Percentiles rank a stretch among this genome's conserved stretches.
These are phyloP conservation scores for Candida saitoana DNA, from an alignment of 805 yeast genomes.

Conservation along the genomic window DNA sequence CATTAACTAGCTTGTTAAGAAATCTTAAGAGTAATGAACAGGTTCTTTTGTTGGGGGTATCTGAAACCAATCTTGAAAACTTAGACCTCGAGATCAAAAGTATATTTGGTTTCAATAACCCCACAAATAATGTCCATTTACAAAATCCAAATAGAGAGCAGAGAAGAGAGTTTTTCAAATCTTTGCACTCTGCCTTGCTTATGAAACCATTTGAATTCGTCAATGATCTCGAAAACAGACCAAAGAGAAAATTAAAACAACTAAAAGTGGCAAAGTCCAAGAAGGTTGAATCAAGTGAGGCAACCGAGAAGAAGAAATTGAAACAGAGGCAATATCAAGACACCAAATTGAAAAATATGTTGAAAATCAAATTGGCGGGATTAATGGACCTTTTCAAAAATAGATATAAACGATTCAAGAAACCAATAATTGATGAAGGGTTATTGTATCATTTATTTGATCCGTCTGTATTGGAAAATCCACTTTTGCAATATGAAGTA, in stretches of 20 bases:
- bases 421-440: constrained; percentile 82
- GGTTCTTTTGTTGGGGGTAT: constrained; percentile 68
- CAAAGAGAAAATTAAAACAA: constrained; percentile 43
- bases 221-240: constrained; percentile 59
- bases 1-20: constrained; percentile 65
- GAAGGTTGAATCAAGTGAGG: constrained; percentile 18
- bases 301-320: constrained; percentile 38
- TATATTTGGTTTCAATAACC: constrained; percentile 53
- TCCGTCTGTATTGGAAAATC: constrained; percentile 40
- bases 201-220: constrained; percentile 69
- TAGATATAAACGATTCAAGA: constrained; percentile 84
- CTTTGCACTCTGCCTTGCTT: constrained; percentile 49
- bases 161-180: constrained; percentile 52
- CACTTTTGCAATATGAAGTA: constrained; percentile 33
- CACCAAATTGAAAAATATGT: constrained; percentile 74
- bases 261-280: constrained; percentile 28
- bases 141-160: constrained; percentile 42
- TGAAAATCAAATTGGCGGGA: constrained; percentile 81
- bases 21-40: constrained; percentile 68
- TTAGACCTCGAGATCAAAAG: constrained; percentile 45
- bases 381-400: constrained; percentile 85
- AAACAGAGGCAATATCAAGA: constrained; percentile 61
- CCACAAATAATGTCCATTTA: constrained; percentile 44
- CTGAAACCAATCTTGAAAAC: constrained; percentile 45
- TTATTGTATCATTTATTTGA: constrained; percentile 75